phyloP scores from a whole-genome alignment of 1,284 basidiomycete species.

The Microbotryum silenes-acaulis region DNA sequence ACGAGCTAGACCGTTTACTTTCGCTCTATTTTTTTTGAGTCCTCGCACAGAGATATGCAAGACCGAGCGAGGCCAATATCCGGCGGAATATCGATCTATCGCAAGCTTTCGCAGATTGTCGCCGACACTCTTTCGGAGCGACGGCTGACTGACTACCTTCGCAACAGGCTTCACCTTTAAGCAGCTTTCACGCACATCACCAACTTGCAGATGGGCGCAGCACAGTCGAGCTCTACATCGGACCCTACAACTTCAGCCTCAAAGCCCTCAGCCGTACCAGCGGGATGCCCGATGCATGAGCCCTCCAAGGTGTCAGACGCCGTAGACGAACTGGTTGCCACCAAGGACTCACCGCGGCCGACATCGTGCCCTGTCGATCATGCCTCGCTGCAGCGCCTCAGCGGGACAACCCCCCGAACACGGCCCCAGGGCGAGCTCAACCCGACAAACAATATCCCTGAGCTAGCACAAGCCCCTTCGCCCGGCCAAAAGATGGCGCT shows the following conservation, averaged over 20 bases:
- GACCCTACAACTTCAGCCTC: not conserved
- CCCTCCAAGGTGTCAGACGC: not conserved
- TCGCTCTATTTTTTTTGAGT: too few relatives aligned
- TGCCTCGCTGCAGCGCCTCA: not conserved
- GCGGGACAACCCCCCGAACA: not conserved
- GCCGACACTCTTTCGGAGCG: too few relatives aligned
- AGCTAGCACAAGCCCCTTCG: constrained; percentile 60
- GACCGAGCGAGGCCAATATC: too few relatives aligned
- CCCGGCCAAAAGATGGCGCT: constrained; percentile 55
- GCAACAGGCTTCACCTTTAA: too few relatives aligned
- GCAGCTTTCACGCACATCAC: not conserved
- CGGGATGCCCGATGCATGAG: constrained; percentile 31
- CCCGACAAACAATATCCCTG: constrained; percentile 85
- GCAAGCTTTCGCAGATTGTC: too few relatives aligned
- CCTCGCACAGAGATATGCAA: too few relatives aligned
- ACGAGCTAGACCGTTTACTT: too few relatives aligned
- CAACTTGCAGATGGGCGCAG: constrained; percentile 18
- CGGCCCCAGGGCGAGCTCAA: constrained; percentile 46
- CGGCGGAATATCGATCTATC: too few relatives aligned
- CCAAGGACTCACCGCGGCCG: constrained; percentile 1
- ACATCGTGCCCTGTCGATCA: constrained; percentile 22
- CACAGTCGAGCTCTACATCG: constrained; percentile 9
- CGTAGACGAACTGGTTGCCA: not conserved
- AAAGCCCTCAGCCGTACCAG: not conserved
- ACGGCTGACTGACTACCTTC: too few relatives aligned